Percentiles rank a stretch among this genome's conserved stretches.
phyloP scores from a whole-genome alignment of 2,329 filamentous ascomycete genomes.

The Fonsecaea multimorphosa region DNA sequence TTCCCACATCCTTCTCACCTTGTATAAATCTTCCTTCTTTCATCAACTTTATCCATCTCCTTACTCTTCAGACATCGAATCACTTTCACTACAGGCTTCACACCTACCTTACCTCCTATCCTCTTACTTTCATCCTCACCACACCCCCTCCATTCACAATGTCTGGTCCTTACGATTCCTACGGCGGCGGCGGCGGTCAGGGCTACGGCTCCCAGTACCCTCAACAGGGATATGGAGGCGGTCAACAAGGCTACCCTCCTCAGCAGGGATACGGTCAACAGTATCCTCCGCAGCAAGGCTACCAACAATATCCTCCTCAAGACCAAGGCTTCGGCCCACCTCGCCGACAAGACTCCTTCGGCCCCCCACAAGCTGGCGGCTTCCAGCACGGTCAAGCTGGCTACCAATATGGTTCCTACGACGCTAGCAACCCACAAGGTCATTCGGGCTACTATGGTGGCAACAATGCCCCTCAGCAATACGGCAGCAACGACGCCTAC shows the following conservation, averaged over 20 bases:
- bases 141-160: conserved; percentile 43
- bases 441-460: conserved; percentile 48
- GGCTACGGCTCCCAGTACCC: conserved; percentile 41
- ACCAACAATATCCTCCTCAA: conserved; percentile 43
- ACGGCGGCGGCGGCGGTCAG: conserved; percentile 36
- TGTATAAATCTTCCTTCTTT: conserved; percentile 11
- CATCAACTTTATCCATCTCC: background rate
- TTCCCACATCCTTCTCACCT: conserved; percentile 12
- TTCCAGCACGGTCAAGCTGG: conserved; percentile 55
- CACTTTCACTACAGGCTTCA: background rate
- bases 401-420: conserved; percentile 44
- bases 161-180: conserved; percentile 60
- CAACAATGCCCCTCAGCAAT: conserved; percentile 26
- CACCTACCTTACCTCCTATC: background rate
- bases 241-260: conserved; percentile 41
- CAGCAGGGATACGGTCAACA: conserved; percentile 45
- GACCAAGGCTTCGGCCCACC: conserved; percentile 54
- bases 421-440: conserved; percentile 45
- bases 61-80: background rate
- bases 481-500: conserved; percentile 34
- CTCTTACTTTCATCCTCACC: background rate
- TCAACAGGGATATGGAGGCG: conserved; percentile 41
- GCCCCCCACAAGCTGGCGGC: conserved; percentile 51
- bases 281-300: conserved; percentile 43
- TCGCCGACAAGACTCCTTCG: conserved; percentile 45